Conservation (phyloP, 805 yeast genomes). For the Komagataella pastoris region DNA sequence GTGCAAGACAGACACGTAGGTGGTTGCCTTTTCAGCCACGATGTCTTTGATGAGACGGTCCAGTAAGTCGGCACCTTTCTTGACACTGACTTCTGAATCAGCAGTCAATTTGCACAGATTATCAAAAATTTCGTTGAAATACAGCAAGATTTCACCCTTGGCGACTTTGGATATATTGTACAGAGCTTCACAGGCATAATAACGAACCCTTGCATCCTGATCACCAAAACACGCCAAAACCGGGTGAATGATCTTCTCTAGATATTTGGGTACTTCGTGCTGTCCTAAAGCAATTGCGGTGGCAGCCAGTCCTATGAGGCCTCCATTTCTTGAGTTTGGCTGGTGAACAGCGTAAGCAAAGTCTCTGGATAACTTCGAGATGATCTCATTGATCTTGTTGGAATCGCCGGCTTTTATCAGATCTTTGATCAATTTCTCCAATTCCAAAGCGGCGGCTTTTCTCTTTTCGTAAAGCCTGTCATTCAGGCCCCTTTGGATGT, state of each 20-base stretch:
- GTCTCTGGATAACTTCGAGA: constrained; percentile 64
- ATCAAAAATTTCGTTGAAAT: constrained; percentile 91
- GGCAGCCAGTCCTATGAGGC: constrained; percentile 90
- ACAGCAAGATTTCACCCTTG: constrained; percentile 81
- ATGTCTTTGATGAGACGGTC: constrained; percentile 88
- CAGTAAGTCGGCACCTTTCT: constrained; percentile 88
- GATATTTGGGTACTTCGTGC: constrained; percentile 67
- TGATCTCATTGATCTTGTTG: constrained; percentile 45
- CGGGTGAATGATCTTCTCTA: constrained; percentile 83
- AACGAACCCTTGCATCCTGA: constrained; percentile 93
- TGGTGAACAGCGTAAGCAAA: constrained; percentile 76
- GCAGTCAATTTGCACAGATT: constrained; percentile 82
- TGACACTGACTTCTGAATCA: constrained; percentile 82
- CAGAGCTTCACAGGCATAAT: constrained; percentile 91
- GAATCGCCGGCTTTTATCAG: constrained; percentile 48
- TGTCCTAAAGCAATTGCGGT: constrained; percentile 87
- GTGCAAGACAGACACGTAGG: constrained; percentile 65
- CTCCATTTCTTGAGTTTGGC: constrained; percentile 88
- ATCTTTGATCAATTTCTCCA: constrained; percentile 67
- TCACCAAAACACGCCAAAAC: constrained; percentile 93
- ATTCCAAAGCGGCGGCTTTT: constrained; percentile 62
- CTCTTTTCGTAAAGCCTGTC: constrained; percentile 71
- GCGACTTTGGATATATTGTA: constrained; percentile 96
- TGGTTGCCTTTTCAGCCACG: constrained; percentile 87
- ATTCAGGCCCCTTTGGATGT: constrained; percentile 51